These are phyloP conservation scores for Thraustochytrium sp. DNA, from an alignment of 352 stramenopile genomes.

Conservation along the genomic window DNA sequence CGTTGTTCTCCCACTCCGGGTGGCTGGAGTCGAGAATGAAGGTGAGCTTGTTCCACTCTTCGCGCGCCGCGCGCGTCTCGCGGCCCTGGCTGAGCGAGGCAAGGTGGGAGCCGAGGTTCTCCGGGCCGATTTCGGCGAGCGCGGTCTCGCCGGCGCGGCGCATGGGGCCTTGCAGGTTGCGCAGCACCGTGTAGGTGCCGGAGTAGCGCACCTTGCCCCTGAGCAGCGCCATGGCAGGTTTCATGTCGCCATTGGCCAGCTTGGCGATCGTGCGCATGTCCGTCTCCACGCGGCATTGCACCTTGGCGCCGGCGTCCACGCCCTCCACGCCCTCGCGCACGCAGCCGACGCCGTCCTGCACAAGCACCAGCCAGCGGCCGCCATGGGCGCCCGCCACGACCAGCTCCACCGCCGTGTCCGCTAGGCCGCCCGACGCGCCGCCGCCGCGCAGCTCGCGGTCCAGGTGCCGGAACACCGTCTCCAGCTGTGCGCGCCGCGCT, in stretches of 20 bases:
- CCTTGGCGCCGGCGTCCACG: not conserved
- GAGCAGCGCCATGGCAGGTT: slow-evolving; percentile 7
- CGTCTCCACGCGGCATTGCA: not conserved
- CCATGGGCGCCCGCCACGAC: not conserved
- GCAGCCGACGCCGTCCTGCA: not conserved
- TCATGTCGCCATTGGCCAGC: not conserved
- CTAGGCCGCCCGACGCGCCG: not conserved
- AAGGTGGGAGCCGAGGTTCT: not conserved
- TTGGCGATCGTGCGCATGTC: not conserved
- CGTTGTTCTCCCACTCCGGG: slow-evolving; percentile 7
- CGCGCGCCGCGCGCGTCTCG: not conserved
- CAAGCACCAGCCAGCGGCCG: not conserved
- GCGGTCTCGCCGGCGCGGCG: not conserved
- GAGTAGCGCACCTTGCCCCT: slow-evolving; percentile 13
- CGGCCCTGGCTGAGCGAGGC: not conserved
- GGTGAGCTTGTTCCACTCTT: not conserved
- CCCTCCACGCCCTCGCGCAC: not conserved
- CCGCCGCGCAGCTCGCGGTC: not conserved
- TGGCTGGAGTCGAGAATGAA: slow-evolving; percentile 18
- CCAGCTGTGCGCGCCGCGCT: not conserved
- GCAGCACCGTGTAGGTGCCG: not conserved
- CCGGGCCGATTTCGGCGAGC: not conserved
- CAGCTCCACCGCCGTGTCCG: not conserved
- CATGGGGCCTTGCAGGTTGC: not conserved
- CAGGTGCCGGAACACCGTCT: not conserved